Conservation (phyloP, 1,139 yeast genomes). For the Nakaseomyces nivariensis region DNA sequence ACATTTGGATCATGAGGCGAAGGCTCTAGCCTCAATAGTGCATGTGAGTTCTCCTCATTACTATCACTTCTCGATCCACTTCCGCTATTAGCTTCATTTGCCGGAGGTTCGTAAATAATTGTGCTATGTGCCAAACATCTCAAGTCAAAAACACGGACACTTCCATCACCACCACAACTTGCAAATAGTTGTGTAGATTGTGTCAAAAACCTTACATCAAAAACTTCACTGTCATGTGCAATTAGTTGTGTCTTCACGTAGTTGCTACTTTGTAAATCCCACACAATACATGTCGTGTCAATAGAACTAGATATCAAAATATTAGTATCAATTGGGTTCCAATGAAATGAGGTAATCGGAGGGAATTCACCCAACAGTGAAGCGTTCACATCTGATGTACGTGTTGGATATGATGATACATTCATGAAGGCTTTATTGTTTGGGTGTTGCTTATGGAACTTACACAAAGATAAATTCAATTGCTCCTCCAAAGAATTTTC, state of each 20-base stretch:
- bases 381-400: conserved; percentile 4
- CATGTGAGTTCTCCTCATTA: conserved; percentile 8
- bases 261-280: conserved; percentile 69
- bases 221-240: conserved; percentile 94
- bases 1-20: conserved; percentile 72
- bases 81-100: conserved; percentile 3
- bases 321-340: conserved; percentile 69
- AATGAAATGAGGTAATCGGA: conserved; percentile 87
- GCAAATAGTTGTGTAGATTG: conserved; percentile 75
- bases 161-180: conserved; percentile 92
- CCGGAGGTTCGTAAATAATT: conserved; percentile 68
- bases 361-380: conserved; percentile 37
- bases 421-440: conserved; percentile 3
- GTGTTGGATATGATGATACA: conserved; percentile 3
- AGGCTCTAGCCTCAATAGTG: conserved; percentile 59
- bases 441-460: conserved; percentile 24
- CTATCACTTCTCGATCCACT: conserved; percentile 1
- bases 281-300: conserved; percentile 93
- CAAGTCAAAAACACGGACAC: conserved; percentile 83
- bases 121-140: conserved; percentile 89
- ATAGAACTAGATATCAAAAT: conserved; percentile 76
- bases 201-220: conserved; percentile 77
- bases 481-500: conserved; percentile 21
- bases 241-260: conserved; percentile 84
- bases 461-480: conserved; percentile 26